Conservation (phyloP, 345 rosid species). For the Citrus medica region DNA sequence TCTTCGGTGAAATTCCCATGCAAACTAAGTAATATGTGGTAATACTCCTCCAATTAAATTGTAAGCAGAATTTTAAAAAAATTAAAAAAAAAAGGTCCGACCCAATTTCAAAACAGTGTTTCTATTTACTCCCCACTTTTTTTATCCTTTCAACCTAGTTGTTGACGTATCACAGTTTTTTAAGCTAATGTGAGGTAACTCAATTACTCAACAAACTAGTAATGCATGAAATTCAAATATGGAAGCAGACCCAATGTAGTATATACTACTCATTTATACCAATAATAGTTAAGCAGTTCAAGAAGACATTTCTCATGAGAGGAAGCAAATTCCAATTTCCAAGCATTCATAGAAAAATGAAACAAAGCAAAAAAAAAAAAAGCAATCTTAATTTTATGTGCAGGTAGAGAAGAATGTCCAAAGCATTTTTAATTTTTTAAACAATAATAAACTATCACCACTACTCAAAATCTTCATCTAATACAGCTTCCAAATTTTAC, state of each 20-base stretch:
- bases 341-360: conserved; percentile 8
- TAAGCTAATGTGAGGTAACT: conserved; percentile 3
- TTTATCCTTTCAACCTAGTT: too few relatives aligned
- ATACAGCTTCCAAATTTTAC: neutral
- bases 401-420: conserved; percentile 49
- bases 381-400: conserved; percentile 9
- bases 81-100: too few relatives aligned
- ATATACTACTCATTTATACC: conserved; percentile 15
- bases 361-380: conserved; percentile 26
- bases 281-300: conserved; percentile 30
- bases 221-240: conserved; percentile 47
- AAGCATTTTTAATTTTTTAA: conserved; percentile 21
- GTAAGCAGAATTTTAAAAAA: too few relatives aligned
- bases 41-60: too few relatives aligned
- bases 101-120: too few relatives aligned
- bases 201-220: neutral
- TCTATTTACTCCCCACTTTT: too few relatives aligned
- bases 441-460: neutral
- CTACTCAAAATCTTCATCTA: neutral
- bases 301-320: conserved; percentile 36
- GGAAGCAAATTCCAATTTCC: conserved; percentile 38
- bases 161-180: too few relatives aligned
- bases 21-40: too few relatives aligned
- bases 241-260: conserved; percentile 33
- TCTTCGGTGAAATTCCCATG: too few relatives aligned